These are phyloP conservation scores for Aspergillus arachidicola DNA, from an alignment of 2,329 filamentous ascomycete genomes.

Conservation along the genomic window DNA sequence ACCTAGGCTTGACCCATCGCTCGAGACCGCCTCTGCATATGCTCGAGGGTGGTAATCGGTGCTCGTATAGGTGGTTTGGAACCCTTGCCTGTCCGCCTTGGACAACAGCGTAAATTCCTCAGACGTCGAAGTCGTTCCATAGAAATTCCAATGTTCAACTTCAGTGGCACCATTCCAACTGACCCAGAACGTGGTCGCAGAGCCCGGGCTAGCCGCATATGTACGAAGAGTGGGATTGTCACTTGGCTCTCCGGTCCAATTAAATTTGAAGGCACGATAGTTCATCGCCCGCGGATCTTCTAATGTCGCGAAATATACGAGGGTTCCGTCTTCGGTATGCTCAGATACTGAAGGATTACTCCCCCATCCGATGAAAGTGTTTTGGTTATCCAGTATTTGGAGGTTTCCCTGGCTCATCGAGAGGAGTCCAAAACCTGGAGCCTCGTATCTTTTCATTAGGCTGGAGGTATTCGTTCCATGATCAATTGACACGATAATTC, in stretches of 20 bases:
- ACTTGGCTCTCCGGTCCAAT: constrained; percentile 44
- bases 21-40: constrained; percentile 38
- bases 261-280: constrained; percentile 45
- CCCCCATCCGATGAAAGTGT: constrained; percentile 47
- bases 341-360: constrained; percentile 44
- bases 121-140: constrained; percentile 32
- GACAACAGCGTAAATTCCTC: constrained; percentile 34
- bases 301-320: constrained; percentile 41
- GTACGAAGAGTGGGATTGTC: constrained; percentile 44
- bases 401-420: constrained; percentile 44
- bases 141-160: constrained; percentile 40
- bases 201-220: constrained; percentile 30
- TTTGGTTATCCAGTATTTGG: constrained; percentile 40
- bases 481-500: constrained; percentile 43
- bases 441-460: constrained; percentile 35
- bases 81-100: constrained; percentile 36
- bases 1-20: background rate
- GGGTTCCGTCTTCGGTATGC: constrained; percentile 38
- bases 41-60: constrained; percentile 32
- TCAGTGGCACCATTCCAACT: constrained; percentile 47
- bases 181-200: constrained; percentile 38
- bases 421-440: constrained; percentile 27
- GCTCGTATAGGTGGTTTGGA: constrained; percentile 41
- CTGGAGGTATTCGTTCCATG: constrained; percentile 38
- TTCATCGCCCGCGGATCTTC: constrained; percentile 40